A percentile compares a stretch with the other conserved stretches of the same genome.
Conservation (phyloP, 257 asterid genomes). For the Linderniella brevidens region DNA sequence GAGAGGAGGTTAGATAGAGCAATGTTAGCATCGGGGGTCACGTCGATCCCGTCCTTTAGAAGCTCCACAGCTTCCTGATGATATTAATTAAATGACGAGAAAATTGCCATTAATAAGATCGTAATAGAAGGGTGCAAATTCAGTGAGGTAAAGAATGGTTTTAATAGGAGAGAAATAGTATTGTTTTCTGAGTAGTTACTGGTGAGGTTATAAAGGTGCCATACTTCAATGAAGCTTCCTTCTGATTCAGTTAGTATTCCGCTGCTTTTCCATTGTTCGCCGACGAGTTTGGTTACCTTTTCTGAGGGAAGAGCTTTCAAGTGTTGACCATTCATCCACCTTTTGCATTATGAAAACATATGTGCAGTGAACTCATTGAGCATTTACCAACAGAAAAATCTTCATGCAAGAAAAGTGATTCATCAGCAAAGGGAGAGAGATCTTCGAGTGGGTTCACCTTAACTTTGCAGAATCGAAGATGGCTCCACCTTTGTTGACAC, state of each 20-base stretch:
- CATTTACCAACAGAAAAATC: too few relatives aligned
- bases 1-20: slow-evolving; percentile 52
- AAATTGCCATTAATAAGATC: slow-evolving; percentile 3
- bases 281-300: slow-evolving; percentile 40
- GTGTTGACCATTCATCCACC: slow-evolving; percentile 98
- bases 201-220: slow-evolving; percentile 1
- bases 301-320: slow-evolving; percentile 63
- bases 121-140: not conserved
- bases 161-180: too few relatives aligned
- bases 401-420: not conserved
- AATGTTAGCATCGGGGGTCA: slow-evolving; percentile 68
- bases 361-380: not conserved
- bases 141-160: not conserved
- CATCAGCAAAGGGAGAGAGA: not conserved
- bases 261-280: slow-evolving; percentile 60
- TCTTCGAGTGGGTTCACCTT: slow-evolving; percentile 32
- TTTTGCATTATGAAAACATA: slow-evolving; percentile 21
- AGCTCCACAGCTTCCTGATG: slow-evolving; percentile 68
- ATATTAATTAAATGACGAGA: slow-evolving; percentile 10
- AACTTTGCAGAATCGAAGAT: slow-evolving; percentile 71
- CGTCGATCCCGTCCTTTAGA: slow-evolving; percentile 82
- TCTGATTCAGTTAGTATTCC: slow-evolving; percentile 42
- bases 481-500: slow-evolving; percentile 91
- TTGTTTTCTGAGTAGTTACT: not conserved
- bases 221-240: slow-evolving; percentile 68